Base-by-base conservation (phyloP, 495 filamentous ascomycete genomes). In the Penicillium malachiteum region DNA sequence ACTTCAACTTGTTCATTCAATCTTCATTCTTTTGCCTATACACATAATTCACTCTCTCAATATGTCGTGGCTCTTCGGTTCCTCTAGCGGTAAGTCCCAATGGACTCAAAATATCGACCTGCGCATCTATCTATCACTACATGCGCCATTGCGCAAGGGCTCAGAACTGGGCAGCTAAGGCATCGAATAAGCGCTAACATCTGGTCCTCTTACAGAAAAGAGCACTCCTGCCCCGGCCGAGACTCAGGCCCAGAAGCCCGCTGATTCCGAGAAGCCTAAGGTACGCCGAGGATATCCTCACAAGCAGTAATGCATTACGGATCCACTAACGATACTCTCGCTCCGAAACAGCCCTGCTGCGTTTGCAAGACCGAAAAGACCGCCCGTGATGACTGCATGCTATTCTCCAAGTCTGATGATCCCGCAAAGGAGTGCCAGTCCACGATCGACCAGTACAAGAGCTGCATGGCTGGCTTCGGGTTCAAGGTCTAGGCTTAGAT, bases 331-430 rank as follows among this genome's bases (percentile, higher is more conserved):
- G 9, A 16, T 41, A 9, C 13, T 37, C 13, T 16, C 26, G 43
- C n/a, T 13, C 3, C 34, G 32, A 18, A 44, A 52, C 67, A 96
- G 91, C 92, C 92, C 34, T 96, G 92, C 83, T 96, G 93, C 71
- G 94, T 98, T 17, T 98, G 94, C 84, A 96, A 93, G 66, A 82
- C 90, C 43, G 94, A 98, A 72, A 98, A 98, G 71, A 80, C 89
- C 54, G 74, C 78, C 56, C 90, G 94, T 56, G 94, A 98, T 72
- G 94, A 98, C 75, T 98, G 94, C 80, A 97, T 98, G 93, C 88
- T 98, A 14, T 96, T 97, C 75, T 92, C 88, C 52, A 90, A 83
- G 57, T 77, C 84, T 57, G 81, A 84, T 54, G 84, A 95, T 65
- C 87, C 92, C 31, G 56, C 66, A 26, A 81, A 90, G 64, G 90